Conservation (phyloP, 202 grass and related monocot species). For the Schoenoplectus triqueter region DNA sequence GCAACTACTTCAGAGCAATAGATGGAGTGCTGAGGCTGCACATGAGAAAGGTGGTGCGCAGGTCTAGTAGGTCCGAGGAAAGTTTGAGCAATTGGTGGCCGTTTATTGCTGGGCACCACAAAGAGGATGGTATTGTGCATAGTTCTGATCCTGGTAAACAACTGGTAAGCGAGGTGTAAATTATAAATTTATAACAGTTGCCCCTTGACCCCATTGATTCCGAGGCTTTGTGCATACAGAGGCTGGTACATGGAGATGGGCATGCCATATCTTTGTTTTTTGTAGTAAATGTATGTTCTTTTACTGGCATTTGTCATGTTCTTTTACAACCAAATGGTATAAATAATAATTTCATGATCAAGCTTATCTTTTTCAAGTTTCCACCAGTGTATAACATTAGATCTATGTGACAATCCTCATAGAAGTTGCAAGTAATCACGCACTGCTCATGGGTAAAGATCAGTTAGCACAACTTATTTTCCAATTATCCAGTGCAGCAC, state of each 20-base stretch:
- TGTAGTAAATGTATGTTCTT: background rate
- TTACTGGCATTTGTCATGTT: background rate
- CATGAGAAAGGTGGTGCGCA: constrained; percentile 32
- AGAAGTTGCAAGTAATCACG: too few species aligned
- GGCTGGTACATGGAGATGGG: background rate
- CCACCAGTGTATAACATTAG: background rate
- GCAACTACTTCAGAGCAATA: constrained; percentile 88
- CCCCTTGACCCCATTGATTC: background rate
- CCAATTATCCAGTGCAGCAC: too few species aligned
- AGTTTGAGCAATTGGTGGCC: constrained; percentile 78
- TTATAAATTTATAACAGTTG: constrained; percentile 46
- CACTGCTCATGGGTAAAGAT: too few species aligned
- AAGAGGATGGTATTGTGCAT: constrained; percentile 43
- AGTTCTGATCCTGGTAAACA: constrained; percentile 47
- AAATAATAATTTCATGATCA: constrained; percentile 14
- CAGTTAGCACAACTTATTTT: too few species aligned
- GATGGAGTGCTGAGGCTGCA: constrained; percentile 55
- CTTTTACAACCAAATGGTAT: background rate
- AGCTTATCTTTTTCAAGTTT: background rate
- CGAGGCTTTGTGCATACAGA: constrained; percentile 23
- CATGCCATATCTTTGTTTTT: constrained; percentile 27
- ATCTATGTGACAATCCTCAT: too few species aligned
- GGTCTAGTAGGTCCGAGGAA: constrained; percentile 54
- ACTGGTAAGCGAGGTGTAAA: constrained; percentile 58
- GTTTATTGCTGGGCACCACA: constrained; percentile 44